phyloP scores from a whole-genome alignment of 176 grass and related monocot species.

The Saccharum spontaneum region DNA sequence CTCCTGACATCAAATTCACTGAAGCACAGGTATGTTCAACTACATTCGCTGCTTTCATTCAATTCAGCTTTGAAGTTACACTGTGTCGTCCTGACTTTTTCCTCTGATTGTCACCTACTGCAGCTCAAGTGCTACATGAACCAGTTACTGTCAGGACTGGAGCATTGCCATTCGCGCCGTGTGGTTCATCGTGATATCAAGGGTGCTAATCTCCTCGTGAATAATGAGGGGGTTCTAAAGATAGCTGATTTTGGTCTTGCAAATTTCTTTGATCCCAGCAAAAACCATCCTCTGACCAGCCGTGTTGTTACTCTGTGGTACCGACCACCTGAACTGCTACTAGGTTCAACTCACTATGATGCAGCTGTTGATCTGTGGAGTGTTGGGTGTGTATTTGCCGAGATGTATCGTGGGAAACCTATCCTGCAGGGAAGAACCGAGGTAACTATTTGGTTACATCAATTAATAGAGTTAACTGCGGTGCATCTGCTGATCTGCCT shows the following conservation, averaged over 20 bases:
- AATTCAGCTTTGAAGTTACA: neutral
- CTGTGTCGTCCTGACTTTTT: constrained; percentile 2
- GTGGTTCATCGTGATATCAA: constrained; percentile 97
- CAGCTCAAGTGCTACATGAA: constrained; percentile 97
- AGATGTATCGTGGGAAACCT: constrained; percentile 75
- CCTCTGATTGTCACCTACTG: constrained; percentile 25
- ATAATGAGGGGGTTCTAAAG: constrained; percentile 92
- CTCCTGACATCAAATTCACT: constrained; percentile 77
- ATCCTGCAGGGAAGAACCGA: constrained; percentile 95
- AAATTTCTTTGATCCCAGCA: constrained; percentile 63
- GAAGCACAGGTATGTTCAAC: constrained; percentile 75
- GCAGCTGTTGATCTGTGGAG: constrained; percentile 95
- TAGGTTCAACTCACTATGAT: constrained; percentile 96
- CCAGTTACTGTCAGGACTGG: constrained; percentile 80
- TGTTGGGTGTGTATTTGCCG: constrained; percentile 91
- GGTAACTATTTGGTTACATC: constrained; percentile 44
- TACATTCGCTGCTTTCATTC: constrained; percentile 1
- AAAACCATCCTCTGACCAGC: constrained; percentile 75
- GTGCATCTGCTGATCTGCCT: neutral
- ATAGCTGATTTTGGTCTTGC: constrained; percentile 98
- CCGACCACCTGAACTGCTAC: constrained; percentile 86
- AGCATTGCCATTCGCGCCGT: constrained; percentile 74
- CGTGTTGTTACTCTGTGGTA: constrained; percentile 99
- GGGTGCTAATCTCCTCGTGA: constrained; percentile 92
- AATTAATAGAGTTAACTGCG: constrained; percentile 3